A percentile compares a stretch with the other conserved stretches of the same genome.
Conservation (phyloP, 2,329 filamentous ascomycete genomes). For the Diplodia scrobiculata region DNA sequence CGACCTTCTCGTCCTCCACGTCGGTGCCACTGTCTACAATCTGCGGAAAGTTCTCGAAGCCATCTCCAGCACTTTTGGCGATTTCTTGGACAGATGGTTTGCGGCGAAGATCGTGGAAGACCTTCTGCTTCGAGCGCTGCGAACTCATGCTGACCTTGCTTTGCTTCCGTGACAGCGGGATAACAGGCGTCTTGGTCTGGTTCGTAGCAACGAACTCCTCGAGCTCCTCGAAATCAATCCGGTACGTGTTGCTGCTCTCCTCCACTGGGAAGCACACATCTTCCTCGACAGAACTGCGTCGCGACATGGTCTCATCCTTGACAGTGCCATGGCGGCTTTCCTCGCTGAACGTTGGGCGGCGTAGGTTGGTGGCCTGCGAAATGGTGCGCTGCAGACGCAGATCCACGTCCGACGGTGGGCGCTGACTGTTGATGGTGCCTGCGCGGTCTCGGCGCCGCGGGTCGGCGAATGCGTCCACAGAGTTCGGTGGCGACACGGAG, state of each 20-base stretch:
- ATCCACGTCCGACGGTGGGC: slow-evolving; percentile 55
- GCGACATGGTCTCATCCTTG: slow-evolving; percentile 63
- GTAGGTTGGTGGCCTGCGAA: slow-evolving; percentile 67
- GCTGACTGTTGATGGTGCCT: slow-evolving; percentile 64
- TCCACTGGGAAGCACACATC: slow-evolving; percentile 87
- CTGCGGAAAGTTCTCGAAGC: not conserved
- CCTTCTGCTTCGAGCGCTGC: slow-evolving; percentile 53
- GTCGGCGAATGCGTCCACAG: slow-evolving; percentile 94
- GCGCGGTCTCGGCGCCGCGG: slow-evolving; percentile 80
- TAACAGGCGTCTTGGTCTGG: slow-evolving; percentile 51
- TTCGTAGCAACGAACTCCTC: slow-evolving; percentile 80
- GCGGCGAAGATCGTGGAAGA: slow-evolving; percentile 64
- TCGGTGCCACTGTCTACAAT: slow-evolving; percentile 35
- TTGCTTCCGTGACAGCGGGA: slow-evolving; percentile 43
- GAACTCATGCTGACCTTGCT: slow-evolving; percentile 42
- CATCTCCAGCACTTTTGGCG: slow-evolving; percentile 41
- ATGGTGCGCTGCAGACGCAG: slow-evolving; percentile 68
- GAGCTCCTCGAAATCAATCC: slow-evolving; percentile 87
- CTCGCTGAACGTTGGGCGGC: slow-evolving; percentile 62
- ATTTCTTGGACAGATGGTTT: slow-evolving; percentile 7
- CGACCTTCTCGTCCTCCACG: slow-evolving; percentile 50
- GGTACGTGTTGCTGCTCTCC: slow-evolving; percentile 75
- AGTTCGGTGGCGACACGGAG: slow-evolving; percentile 87
- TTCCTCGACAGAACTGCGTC: slow-evolving; percentile 74
- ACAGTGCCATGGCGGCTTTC: slow-evolving; percentile 62